Base-by-base conservation (phyloP, 139 green algal genomes). In the Gonium pectorale region DNA sequence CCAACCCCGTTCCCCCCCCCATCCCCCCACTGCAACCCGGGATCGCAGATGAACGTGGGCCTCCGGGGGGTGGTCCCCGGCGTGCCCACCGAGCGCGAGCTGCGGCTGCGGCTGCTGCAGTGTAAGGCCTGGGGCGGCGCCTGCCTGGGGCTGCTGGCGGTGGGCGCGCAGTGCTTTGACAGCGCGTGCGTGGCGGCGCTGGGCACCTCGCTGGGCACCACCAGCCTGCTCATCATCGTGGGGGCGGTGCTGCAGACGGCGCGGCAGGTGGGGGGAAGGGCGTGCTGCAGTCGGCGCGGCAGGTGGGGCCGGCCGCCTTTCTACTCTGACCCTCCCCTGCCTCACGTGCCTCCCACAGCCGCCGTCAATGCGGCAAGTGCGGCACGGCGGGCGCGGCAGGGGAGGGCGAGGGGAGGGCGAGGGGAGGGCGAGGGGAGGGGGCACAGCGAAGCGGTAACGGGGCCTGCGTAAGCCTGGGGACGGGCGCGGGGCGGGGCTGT, bases 91-190 rank as follows among this genome's bases (percentile, higher is more conserved):
- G 87, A 91, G 80, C 33, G 44, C 17, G 80, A 90, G 75, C 40
- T 92, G 54, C 81, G 60, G 22, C 67, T n/a, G 33, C 80, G 88
- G 75, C 59, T 94, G 67, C 89, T 89, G 40, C 86, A 85, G 51
- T 94, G 91, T 87, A 94, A 94, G 85, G 90, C 93, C 51, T 93
- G 89, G 91, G 91, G 91, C 27, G 91, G 91, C 70, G 29, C 90
- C 22, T 79, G 73, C 15, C 86, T 94, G 41, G 89, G 60, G 9
- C 26, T 29, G 0, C 86, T 94, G 51, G 91, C 91, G 15, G 89
- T 94, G 6, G 56, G 38, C 3, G 90, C 90, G 27, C 84, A 91
- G 63, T 44, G 88, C n/a, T 91, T 86, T 72, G 88, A 91, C 80
- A 49, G 35, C 1, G 64, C 71, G 11, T 91, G 88, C 49, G n/a